Conservation (phyloP, 768 basidiomycete genomes). For the Pleurotus eryngii region DNA sequence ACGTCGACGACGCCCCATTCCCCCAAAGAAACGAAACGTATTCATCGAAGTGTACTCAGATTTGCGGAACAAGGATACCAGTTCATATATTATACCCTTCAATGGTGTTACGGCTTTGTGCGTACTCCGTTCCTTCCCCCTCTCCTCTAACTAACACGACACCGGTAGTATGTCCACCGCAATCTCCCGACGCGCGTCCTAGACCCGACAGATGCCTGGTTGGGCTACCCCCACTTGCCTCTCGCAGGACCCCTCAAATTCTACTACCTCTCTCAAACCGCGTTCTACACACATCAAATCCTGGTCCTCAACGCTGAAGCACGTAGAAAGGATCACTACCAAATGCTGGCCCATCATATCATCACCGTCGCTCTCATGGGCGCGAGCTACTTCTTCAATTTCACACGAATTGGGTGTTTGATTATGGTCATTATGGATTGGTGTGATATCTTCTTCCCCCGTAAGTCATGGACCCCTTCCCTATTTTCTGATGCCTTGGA, state of each 20-base stretch:
- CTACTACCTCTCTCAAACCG: slow-evolving; percentile 83
- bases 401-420: slow-evolving; percentile 85
- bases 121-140: slow-evolving; percentile 33
- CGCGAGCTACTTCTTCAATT: slow-evolving; percentile 76
- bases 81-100: slow-evolving; percentile 71
- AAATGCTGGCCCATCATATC: slow-evolving; percentile 96
- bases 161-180: slow-evolving; percentile 70
- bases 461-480: slow-evolving; percentile 43
- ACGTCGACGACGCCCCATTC: slow-evolving; percentile 15
- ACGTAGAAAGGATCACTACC: slow-evolving; percentile 85
- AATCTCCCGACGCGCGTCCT: slow-evolving; percentile 66
- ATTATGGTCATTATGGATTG: slow-evolving; percentile 93
- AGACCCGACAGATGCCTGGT: slow-evolving; percentile 68
- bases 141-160: too few species aligned
- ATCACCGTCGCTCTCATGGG: slow-evolving; percentile 81
- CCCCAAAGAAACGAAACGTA: slow-evolving; percentile 49
- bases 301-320: slow-evolving; percentile 92
- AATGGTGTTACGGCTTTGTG: slow-evolving; percentile 80
- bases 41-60: slow-evolving; percentile 72
- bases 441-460: slow-evolving; percentile 89
- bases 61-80: slow-evolving; percentile 98
- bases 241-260: slow-evolving; percentile 82
- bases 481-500: too few species aligned
- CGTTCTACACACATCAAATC: slow-evolving; percentile 90
- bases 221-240: slow-evolving; percentile 77